Conservation (phyloP, 129 eudicot genomes). For the Pulicaria dysenterica region DNA sequence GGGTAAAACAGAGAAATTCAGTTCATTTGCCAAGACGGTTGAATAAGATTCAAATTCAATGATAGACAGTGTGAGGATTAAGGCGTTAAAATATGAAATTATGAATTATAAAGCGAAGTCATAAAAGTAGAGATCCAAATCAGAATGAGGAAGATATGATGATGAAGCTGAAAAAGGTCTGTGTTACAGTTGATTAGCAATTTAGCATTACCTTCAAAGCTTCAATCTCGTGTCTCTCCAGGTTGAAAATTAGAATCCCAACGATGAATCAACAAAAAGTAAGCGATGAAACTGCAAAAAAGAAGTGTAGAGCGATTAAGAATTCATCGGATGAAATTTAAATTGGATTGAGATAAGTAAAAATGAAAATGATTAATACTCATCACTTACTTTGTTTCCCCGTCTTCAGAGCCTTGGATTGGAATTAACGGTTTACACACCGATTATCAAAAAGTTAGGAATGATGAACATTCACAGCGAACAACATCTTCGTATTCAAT, state of each 20-base stretch:
- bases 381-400: conserved; percentile 9
- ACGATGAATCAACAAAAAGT: conserved; percentile 7
- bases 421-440: conserved; percentile 20
- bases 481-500: conserved; percentile 23
- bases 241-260: not conserved
- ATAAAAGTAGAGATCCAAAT: not conserved
- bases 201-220: conserved; percentile 27
- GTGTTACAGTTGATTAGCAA: conserved; percentile 8
- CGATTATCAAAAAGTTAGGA: conserved; percentile 12
- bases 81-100: not conserved
- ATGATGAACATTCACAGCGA: conserved; percentile 26
- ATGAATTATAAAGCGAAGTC: not conserved
- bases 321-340: conserved; percentile 22
- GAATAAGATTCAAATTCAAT: not conserved
- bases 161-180: conserved; percentile 18
- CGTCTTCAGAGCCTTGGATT: conserved; percentile 21
- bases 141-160: not conserved
- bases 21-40: not conserved
- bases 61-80: conserved; percentile 7
- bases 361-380: conserved; percentile 14
- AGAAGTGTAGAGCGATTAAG: conserved; percentile 9
- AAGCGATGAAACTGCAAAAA: conserved; percentile 23
- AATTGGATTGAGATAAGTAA: conserved; percentile 6
- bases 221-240: conserved; percentile 12
- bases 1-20: not conserved